Percentiles rank a stretch among this genome's conserved stretches.
Evolutionary conservation across 2,329 filamentous ascomycete species (phyloP).

Genomic region (Xylariaceae sp.): DNA sequence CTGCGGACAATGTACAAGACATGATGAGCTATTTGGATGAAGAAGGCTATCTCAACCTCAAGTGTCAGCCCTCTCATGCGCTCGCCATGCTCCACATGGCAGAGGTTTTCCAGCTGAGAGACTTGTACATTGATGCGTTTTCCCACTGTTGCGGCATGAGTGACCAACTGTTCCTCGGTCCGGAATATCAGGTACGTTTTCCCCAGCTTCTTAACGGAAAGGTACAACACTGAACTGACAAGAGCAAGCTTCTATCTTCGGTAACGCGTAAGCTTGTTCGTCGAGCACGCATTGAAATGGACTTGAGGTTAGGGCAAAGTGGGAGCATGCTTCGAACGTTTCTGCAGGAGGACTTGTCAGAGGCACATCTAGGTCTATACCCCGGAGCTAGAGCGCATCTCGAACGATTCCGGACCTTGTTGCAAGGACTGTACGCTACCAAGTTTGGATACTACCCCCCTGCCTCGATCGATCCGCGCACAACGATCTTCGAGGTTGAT

Average conservation of each 20-base stretch:
- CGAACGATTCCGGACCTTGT: conserved; percentile 66
- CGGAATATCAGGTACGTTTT: conserved; percentile 57
- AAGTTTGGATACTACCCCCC: conserved; percentile 73
- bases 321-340: conserved; percentile 60
- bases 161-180: conserved; percentile 49
- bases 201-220: not conserved
- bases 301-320: conserved; percentile 55
- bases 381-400: conserved; percentile 60
- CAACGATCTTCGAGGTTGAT: conserved; percentile 50
- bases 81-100: conserved; percentile 64
- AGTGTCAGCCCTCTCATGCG: conserved; percentile 62
- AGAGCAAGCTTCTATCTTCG: conserved; percentile 40
- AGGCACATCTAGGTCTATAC: conserved; percentile 61
- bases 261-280: conserved; percentile 63
- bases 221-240: conserved; percentile 17
- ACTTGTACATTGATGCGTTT: conserved; percentile 71
- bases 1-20: conserved; percentile 55
- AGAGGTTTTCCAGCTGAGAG: conserved; percentile 58
- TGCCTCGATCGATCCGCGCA: conserved; percentile 34
- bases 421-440: conserved; percentile 61
- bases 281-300: conserved; percentile 60
- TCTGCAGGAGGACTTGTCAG: conserved; percentile 65
- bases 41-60: conserved; percentile 66
- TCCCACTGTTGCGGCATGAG: conserved; percentile 77
- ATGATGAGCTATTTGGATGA: conserved; percentile 63